A percentile compares a stretch with the other conserved stretches of the same genome.
Evolutionary conservation across 2,329 filamentous ascomycete species (phyloP).

Genomic region (Colletotrichum sansevieriae): DNA sequence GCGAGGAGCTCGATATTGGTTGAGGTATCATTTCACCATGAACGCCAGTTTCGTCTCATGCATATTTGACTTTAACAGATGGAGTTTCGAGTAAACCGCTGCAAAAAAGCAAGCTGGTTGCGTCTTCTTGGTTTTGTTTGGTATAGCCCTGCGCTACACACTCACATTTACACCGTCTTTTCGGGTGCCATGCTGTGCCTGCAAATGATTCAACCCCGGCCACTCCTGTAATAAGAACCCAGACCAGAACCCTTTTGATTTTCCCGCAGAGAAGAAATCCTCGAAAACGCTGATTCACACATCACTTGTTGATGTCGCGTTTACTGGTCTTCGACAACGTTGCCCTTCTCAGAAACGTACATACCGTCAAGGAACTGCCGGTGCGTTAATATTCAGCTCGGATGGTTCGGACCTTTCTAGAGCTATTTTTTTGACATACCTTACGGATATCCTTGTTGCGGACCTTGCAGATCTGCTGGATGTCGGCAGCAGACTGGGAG

Average conservation of each 20-base stretch:
- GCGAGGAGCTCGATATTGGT: background rate
- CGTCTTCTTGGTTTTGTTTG: constrained; percentile 30
- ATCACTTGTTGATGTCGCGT: constrained; percentile 42
- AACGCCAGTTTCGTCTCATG: constrained; percentile 15
- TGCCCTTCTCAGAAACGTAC: constrained; percentile 99
- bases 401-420: background rate
- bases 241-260: constrained; percentile 39
- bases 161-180: constrained; percentile 26
- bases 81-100: constrained; percentile 20
- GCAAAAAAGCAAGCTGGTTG: constrained; percentile 15
- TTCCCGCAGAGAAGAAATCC: constrained; percentile 44
- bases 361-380: constrained; percentile 97
- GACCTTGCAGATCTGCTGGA: constrained; percentile 99
- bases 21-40: constrained; percentile 27
- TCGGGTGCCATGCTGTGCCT: constrained; percentile 14
- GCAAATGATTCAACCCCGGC: constrained; percentile 31
- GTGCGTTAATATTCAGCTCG: constrained; percentile 44
- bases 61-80: constrained; percentile 9
- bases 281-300: constrained; percentile 45
- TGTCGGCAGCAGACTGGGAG: constrained; percentile 98
- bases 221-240: constrained; percentile 31
- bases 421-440: constrained; percentile 62
- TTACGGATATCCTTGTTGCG: constrained; percentile 99
- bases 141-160: constrained; percentile 29
- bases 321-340: constrained; percentile 82